Evolutionary conservation across 495 filamentous ascomycete genomes (phyloP), one percentile per base, ranked within the genome.

Genomic region (Penicillium goetzii): DNA sequence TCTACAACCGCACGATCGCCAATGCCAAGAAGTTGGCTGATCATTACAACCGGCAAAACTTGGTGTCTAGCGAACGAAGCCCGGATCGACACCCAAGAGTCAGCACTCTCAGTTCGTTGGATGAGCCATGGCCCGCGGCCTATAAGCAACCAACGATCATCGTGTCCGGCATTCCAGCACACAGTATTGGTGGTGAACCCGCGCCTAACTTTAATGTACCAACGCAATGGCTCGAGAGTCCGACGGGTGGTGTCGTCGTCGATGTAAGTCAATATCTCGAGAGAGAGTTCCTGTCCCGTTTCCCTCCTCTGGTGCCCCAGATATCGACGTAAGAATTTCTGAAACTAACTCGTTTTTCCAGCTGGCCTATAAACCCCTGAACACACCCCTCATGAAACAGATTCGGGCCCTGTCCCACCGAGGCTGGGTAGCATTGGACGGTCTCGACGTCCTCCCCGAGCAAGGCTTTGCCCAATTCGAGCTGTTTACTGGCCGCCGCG

Each of bases 391-490:
- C 0, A 84, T 92, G 33, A 77, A 81, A 34, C 90, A 93, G 66
- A 84, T 88, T 12, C 74, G 81, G 8, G 69, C 69, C 14, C 71
- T 89, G 15, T 84, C 86, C 0, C 83, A 85, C 28, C 77, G 79
- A 5, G 85, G 85, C 0, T 94, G 90, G 90, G 85, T 90, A 2
- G 86, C 89, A 5, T 81, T 93, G 47, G 90, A 93, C 61, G 90
- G 90, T 6, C 78, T 93, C 7, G 91, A 92, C 62, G 84, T 93
- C 7, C 81, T 94, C 2, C 85, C 87, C 0, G 90, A 93, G 74
- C 90, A 92, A 79, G 91, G 88, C 0, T 91, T 90, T 70, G 89
- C 90, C 43, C 89, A 91, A 32, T 94, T 93, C 68, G 90, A 93
- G 70, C 74, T 93, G 17, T 91, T 93, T 75, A 91, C 90, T 1